phyloP scores from a whole-genome alignment of 345 rosid genomes.

The Hypericum androsaemum region DNA sequence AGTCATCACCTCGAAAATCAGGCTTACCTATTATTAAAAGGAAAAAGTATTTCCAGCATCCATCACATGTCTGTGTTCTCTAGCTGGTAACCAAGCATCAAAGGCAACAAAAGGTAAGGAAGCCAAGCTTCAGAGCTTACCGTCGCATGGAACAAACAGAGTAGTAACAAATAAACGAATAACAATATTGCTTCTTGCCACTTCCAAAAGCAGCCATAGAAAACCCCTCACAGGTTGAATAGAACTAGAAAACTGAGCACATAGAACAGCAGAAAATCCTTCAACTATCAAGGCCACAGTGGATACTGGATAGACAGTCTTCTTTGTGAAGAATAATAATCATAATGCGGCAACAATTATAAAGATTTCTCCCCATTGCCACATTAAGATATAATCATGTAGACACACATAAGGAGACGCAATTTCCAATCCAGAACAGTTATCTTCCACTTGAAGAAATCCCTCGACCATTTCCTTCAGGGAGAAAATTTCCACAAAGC shows the following conservation, averaged over 20 bases:
- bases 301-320: slow-evolving; percentile 27
- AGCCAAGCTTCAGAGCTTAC: slow-evolving; percentile 48
- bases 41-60: slow-evolving; percentile 21
- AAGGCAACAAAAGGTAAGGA: slow-evolving; percentile 16
- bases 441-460: slow-evolving; percentile 28
- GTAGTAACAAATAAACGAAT: slow-evolving; percentile 41
- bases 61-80: slow-evolving; percentile 12
- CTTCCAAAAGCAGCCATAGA: slow-evolving; percentile 39
- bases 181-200: slow-evolving; percentile 47
- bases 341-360: slow-evolving; percentile 18
- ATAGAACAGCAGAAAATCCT: slow-evolving; percentile 24
- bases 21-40: slow-evolving; percentile 42
- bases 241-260: slow-evolving; percentile 31
- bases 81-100: slow-evolving; percentile 20
- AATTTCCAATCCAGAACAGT: slow-evolving; percentile 18
- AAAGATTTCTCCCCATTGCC: slow-evolving; percentile 29
- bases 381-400: slow-evolving; percentile 20
- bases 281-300: slow-evolving; percentile 23
- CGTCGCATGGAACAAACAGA: slow-evolving; percentile 38
- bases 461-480: slow-evolving; percentile 18
- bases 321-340: slow-evolving; percentile 37
- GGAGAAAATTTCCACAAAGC: slow-evolving; percentile 19
- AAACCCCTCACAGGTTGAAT: slow-evolving; percentile 35
- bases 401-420: slow-evolving; percentile 13
- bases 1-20: slow-evolving; percentile 51